Evolutionary conservation across 306 rosid genomes (phyloP).

Genomic region (Rosa lucieae): DNA sequence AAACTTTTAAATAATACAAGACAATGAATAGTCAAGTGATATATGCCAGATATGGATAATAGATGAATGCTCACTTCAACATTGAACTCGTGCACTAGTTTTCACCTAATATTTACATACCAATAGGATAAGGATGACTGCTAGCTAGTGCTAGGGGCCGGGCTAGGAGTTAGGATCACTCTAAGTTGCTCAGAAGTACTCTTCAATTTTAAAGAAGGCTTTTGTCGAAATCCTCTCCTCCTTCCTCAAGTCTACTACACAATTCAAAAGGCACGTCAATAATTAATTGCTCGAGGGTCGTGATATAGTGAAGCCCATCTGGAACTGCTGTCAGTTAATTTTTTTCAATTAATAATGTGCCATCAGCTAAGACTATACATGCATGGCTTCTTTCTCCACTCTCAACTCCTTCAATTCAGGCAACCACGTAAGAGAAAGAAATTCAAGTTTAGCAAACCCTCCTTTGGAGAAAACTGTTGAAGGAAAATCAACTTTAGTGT

Average conservation of each 20-base stretch:
- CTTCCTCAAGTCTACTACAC: slow-evolving; percentile 30
- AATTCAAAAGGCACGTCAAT: slow-evolving; percentile 25
- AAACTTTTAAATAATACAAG: too few species aligned
- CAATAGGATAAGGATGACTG: too few species aligned
- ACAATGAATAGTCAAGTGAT: too few species aligned
- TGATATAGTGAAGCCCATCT: slow-evolving; percentile 37
- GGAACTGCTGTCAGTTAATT: too few species aligned
- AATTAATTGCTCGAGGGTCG: slow-evolving; percentile 36
- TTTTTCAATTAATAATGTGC: neutral
- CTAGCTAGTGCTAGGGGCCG: too few species aligned
- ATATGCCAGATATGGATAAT: too few species aligned
- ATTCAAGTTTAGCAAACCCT: slow-evolving; percentile 45
- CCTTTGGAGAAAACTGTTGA: slow-evolving; percentile 5
- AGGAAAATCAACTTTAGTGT: too few species aligned
- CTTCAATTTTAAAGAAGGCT: slow-evolving; percentile 28
- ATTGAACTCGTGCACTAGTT: too few species aligned
- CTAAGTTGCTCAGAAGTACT: too few species aligned
- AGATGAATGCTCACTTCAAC: too few species aligned
- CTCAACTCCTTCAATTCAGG: slow-evolving; percentile 40
- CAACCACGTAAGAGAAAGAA: slow-evolving; percentile 25
- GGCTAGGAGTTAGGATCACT: too few species aligned
- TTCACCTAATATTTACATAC: too few species aligned
- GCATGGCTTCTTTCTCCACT: slow-evolving; percentile 42
- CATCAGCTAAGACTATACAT: slow-evolving; percentile 32
- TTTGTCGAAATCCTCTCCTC: slow-evolving; percentile 49